phyloP scores from a whole-genome alignment of 805 yeast species.

The Wickerhamomyces chaumierensis region DNA sequence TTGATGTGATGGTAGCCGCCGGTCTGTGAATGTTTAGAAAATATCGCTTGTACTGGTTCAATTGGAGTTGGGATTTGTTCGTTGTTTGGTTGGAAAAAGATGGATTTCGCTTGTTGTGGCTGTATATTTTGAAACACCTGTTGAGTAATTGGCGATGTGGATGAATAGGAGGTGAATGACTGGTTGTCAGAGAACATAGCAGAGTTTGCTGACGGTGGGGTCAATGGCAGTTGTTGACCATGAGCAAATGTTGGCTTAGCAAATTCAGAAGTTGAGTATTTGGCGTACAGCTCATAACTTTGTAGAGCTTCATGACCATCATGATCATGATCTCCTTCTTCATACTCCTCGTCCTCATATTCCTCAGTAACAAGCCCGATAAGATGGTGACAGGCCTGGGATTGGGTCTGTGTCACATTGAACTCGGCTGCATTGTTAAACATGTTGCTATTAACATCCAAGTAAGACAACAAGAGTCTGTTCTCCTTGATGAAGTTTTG shows the following conservation, averaged over 20 bases:
- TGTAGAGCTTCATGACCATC: too few species aligned
- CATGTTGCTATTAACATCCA: background rate
- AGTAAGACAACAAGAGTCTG: background rate
- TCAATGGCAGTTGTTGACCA: background rate
- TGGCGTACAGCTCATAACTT: too few species aligned
- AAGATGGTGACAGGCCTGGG: background rate
- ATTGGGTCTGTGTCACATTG: background rate
- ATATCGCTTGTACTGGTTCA: too few species aligned
- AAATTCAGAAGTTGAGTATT: too few species aligned
- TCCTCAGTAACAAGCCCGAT: background rate
- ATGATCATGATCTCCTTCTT: too few species aligned
- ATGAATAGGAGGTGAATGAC: background rate
- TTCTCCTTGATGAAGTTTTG: background rate
- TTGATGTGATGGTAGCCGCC: too few species aligned
- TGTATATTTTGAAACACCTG: too few species aligned
- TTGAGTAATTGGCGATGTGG: background rate
- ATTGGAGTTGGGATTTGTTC: background rate
- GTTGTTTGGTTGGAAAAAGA: background rate
- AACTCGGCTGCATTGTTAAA: background rate
- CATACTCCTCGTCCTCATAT: too few species aligned
- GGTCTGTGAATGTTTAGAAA: too few species aligned
- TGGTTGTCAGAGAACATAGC: background rate
- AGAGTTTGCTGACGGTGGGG: background rate
- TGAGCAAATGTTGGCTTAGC: too few species aligned
- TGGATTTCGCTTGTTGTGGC: background rate